These are phyloP conservation scores for Alternaria viburni DNA, from an alignment of 2,329 filamentous ascomycete species.

Conservation along the genomic window DNA sequence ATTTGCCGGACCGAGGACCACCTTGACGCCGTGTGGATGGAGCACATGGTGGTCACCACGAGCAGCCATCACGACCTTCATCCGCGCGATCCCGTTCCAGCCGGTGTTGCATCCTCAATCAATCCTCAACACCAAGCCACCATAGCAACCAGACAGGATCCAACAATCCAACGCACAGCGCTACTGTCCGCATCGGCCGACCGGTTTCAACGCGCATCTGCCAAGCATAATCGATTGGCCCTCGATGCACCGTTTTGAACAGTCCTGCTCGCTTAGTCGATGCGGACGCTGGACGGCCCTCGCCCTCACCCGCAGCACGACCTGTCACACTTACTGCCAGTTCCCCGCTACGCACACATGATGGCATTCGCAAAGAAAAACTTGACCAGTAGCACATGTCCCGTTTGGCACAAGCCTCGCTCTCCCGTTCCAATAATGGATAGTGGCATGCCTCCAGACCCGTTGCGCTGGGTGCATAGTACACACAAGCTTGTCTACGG, in stretches of 20 bases:
- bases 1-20: constrained; percentile 24
- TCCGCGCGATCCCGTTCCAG: constrained; percentile 20
- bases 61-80: constrained; percentile 16
- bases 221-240: constrained; percentile 43
- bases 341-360: constrained; percentile 23
- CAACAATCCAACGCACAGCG: constrained; percentile 28
- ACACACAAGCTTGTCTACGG: constrained; percentile 19
- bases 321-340: constrained; percentile 39
- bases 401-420: constrained; percentile 14
- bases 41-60: constrained; percentile 15
- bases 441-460: constrained; percentile 30
- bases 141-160: constrained; percentile 21
- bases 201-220: constrained; percentile 41
- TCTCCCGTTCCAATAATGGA: constrained; percentile 11
- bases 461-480: constrained; percentile 12
- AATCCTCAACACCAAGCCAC: constrained; percentile 33
- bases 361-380: constrained; percentile 23
- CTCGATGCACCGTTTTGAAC: constrained; percentile 19
- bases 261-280: constrained; percentile 39
- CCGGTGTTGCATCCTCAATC: constrained; percentile 20
- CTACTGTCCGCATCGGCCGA: constrained; percentile 19
- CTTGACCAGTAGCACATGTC: constrained; percentile 3
- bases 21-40: constrained; percentile 6
- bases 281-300: constrained; percentile 38
- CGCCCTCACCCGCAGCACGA: constrained; percentile 38